Base-by-base conservation (phyloP, 1,284 basidiomycete species). In the Microbotryum intermedium region DNA sequence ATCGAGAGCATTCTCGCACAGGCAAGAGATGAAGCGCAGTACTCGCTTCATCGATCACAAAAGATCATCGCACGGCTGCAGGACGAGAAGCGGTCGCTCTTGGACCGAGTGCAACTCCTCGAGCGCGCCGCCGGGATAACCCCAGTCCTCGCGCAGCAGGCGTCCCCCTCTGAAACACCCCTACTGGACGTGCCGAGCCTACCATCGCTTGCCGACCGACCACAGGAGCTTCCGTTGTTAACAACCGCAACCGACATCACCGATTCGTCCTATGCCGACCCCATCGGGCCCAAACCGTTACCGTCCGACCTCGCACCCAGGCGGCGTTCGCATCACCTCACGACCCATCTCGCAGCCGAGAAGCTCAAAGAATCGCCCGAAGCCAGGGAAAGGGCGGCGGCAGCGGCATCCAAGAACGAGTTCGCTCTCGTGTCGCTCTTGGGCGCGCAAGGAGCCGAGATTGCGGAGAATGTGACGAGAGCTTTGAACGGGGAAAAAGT, bases 31-130 rank as follows among this genome's bases (percentile, higher is more conserved):
- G 62, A 67, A 6, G 58, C 60, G 1, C 57, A 58, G 2, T 59
- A 65, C 25, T 55, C 64, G 1, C 59, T 68, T 6, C 58, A 46
- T 44, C 61, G 64, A 8, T 61, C 66, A n/a, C 66, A 68, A 30
- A 59, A 63, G 53, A 61, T 66, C 47, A 56, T 68, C 42, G 29
- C 49, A 43, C 64, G 64, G 1, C 52, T 68, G 0, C 63, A 64
- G n/a, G 57, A 62, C n/a, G 66, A 68, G 47, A 65, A 68, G 52
- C 42, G 51, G 6, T 23, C 61, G 8, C 59, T 68, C 7, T 54
- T 68, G 50, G 66, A 66, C 54, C 60, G 66, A 11, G 64, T 68
- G 25, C 52, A 66, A 51, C 55, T 59, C 20, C 64, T 68, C 57
- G 66, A 68, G 46, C 30, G 56, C 39, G 61, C 66, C 5, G 64